These are phyloP conservation scores for Stipa capillata DNA, from an alignment of 176 grass and related monocot genomes.

Conservation along the genomic window DNA sequence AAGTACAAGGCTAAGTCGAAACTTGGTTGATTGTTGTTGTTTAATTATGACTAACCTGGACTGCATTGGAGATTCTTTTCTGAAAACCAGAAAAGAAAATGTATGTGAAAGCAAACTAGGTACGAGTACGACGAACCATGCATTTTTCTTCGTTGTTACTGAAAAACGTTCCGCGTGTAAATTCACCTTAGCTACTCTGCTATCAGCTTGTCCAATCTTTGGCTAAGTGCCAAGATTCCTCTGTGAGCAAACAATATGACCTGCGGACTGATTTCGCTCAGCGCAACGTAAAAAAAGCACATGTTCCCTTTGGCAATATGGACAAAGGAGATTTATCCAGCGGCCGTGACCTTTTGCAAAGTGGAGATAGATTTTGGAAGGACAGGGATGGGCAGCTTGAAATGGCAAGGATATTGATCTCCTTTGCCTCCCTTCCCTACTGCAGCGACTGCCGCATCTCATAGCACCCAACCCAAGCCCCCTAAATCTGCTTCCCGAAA, in stretches of 20 bases:
- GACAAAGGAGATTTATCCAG: background rate
- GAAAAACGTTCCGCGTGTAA: background rate
- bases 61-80: background rate
- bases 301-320: background rate
- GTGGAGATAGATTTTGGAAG: background rate
- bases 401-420: background rate
- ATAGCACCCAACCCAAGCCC: background rate
- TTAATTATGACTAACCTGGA: background rate
- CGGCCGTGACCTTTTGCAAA: background rate
- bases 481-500: background rate
- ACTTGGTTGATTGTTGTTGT: background rate
- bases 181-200: background rate
- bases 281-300: background rate
- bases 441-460: background rate
- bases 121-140: background rate
- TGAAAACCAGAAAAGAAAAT: background rate
- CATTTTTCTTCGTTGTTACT: background rate
- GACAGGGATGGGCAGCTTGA: slow-evolving; percentile 4
- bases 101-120: background rate
- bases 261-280: background rate
- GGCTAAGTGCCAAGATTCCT: background rate
- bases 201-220: background rate
- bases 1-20: too few relatives aligned
- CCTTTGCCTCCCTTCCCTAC: background rate
- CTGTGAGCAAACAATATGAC: background rate